Base-by-base conservation (phyloP, 495 filamentous ascomycete genomes). In the Choiromyces venosus region DNA sequence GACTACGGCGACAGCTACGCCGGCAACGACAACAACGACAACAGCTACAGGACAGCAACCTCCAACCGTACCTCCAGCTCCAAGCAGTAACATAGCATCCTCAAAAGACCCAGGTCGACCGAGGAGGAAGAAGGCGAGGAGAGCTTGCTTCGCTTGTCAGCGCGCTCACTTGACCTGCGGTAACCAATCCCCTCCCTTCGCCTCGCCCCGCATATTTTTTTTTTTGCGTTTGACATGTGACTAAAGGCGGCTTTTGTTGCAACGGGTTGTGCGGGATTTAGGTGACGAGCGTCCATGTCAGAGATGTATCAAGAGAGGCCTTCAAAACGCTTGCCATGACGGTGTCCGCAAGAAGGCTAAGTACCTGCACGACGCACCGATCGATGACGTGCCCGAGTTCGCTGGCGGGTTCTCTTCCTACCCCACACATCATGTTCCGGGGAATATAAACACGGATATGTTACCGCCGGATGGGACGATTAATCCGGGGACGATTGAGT, bases 291-390 rank as follows among this genome's bases (percentile, higher is more conserved):
- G 95, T 77, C 95, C 95, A 67, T 99, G 95, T 83, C 88, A 92
- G 79, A 87, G 95, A 80, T 99, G 95, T 83, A 92, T 97, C 74
- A 97, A 97, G 82, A 91, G 94, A 66, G 92, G 92, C 29, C 87
- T 97, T 65, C 91, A 92, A 74, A 92, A 97, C 82, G 87, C 87
- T 52, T 99, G 95, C 82, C 92, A 96, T 81, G 95, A 99, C 80
- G 95, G 95, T 61, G 93, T 97, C 52, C 91, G 95, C 73, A 98
- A 99, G 83, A 99, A 98, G 86, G 95, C 95, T 75, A 99, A 99
- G 82, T 99, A 99, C 84, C 90, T 99, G 66, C 94, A 97, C 83
- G 95, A 97, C 85, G 93, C 94, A 37, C 93, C 94, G 46, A 88
- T 92, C 71, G 93, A 95, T 52, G 78, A 80, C 52, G 78, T 74